Evolutionary conservation across 169 alveolate genomes (phyloP).

Genomic region (Eimeria zaria): DNA sequence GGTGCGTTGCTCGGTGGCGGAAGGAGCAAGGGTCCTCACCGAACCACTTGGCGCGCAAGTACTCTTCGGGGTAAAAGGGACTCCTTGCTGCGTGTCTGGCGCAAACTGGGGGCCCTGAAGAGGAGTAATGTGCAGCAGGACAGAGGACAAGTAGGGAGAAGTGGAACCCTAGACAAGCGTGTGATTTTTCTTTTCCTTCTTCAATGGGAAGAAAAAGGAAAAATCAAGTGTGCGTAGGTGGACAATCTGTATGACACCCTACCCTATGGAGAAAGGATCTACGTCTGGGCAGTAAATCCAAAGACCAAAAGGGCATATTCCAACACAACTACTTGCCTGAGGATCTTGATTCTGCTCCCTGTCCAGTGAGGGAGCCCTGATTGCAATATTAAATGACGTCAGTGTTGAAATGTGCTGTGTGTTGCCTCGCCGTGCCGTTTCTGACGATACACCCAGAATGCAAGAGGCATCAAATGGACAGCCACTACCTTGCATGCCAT

Average conservation of each 20-base stretch:
- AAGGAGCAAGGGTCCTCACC: neutral
- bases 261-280: neutral
- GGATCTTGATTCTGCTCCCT: neutral
- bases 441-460: neutral
- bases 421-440: slow-evolving; percentile 21
- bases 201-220: no score
- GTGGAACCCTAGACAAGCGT: neutral
- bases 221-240: no score
- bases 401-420: slow-evolving; percentile 49
- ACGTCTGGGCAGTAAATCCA: neutral
- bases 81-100: slow-evolving; percentile 4
- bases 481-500: neutral
- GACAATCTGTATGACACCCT: no score
- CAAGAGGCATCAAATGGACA: neutral
- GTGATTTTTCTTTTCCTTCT: no score
- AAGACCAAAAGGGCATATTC: neutral
- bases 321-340: neutral
- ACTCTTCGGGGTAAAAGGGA: neutral
- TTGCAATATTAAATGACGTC: slow-evolving; percentile 47
- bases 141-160: neutral
- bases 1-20: neutral
- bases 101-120: slow-evolving; percentile 17
- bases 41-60: neutral
- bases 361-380: slow-evolving; percentile 53
- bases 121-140: neutral